A percentile compares a stretch with the other conserved stretches of the same genome.
Conservation (phyloP, 345 rosid genomes). For the Hypericum androsaemum region DNA sequence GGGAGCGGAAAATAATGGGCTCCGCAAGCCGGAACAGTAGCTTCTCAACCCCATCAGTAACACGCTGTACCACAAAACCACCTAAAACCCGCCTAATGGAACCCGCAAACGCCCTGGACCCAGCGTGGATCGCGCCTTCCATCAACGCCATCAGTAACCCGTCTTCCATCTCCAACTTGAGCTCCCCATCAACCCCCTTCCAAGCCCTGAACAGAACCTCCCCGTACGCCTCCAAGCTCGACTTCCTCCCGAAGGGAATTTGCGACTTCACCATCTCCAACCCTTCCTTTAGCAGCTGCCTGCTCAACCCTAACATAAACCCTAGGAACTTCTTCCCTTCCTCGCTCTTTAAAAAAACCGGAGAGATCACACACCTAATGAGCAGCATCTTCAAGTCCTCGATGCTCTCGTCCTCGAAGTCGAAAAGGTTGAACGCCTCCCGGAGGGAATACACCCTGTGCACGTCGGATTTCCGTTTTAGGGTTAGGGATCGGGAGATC, state of each 20-base stretch:
- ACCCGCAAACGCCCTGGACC: constrained; percentile 41
- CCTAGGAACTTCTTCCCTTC: constrained; percentile 74
- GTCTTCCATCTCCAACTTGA: constrained; percentile 59
- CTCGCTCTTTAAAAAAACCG: constrained; percentile 64
- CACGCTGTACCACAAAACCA: constrained; percentile 59
- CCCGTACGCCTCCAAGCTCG: constrained; percentile 82
- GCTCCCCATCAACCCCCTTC: constrained; percentile 50
- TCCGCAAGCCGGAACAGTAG: constrained; percentile 68
- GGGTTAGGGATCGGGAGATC: constrained; percentile 60
- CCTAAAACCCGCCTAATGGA: constrained; percentile 76
- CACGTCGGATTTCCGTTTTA: constrained; percentile 80
- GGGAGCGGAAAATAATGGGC: constrained; percentile 79
- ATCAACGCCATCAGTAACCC: constrained; percentile 62
- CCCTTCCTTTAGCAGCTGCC: constrained; percentile 62
- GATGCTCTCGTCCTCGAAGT: constrained; percentile 81
- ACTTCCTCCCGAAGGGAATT: constrained; percentile 77
- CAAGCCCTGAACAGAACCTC: constrained; percentile 69
- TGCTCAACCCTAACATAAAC: constrained; percentile 62
- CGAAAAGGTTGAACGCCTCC: constrained; percentile 64
- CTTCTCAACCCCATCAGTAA: constrained; percentile 74
- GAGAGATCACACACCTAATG: constrained; percentile 71
- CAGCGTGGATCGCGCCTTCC: constrained; percentile 63
- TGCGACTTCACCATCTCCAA: constrained; percentile 80
- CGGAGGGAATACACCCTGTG: constrained; percentile 64
- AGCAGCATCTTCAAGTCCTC: constrained; percentile 68